Percentiles rank a stretch among this genome's conserved stretches.
Conservation (phyloP, 2,329 filamentous ascomycete species). For the Truncatella angustata region DNA sequence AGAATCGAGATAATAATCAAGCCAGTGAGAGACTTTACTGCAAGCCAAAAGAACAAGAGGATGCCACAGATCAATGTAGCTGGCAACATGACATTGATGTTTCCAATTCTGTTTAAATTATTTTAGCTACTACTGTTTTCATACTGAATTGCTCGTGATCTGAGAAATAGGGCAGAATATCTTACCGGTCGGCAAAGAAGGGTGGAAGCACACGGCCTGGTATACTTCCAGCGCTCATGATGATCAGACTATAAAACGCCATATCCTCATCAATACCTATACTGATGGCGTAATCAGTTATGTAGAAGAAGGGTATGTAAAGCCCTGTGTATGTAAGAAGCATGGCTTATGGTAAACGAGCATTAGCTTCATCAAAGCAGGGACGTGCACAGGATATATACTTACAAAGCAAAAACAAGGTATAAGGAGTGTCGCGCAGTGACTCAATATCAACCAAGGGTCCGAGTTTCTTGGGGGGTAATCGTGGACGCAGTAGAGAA, state of each 20-base stretch:
- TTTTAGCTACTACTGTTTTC: no score
- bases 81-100: conserved; percentile 32
- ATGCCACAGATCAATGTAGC: conserved; percentile 23
- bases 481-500: not conserved
- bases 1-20: conserved; percentile 31
- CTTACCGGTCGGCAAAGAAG: conserved; percentile 30
- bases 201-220: conserved; percentile 31
- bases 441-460: not conserved
- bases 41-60: conserved; percentile 32
- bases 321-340: not conserved
- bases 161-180: no score
- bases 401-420: no score
- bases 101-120: conserved; percentile 27
- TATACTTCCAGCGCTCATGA: conserved; percentile 30
- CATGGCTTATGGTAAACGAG: no score
- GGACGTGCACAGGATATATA: no score
- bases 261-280: conserved; percentile 8
- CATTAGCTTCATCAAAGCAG: no score
- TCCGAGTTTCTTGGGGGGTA: not conserved
- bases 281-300: conserved; percentile 10
- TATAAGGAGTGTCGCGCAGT: not conserved
- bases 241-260: conserved; percentile 28
- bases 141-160: no score
- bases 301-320: conserved; percentile 15
- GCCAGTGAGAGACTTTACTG: conserved; percentile 18